Evolutionary conservation across 1,284 basidiomycete species (phyloP), one percentile per base, ranked within the genome.

Genomic region (Fomes fomentarius): DNA sequence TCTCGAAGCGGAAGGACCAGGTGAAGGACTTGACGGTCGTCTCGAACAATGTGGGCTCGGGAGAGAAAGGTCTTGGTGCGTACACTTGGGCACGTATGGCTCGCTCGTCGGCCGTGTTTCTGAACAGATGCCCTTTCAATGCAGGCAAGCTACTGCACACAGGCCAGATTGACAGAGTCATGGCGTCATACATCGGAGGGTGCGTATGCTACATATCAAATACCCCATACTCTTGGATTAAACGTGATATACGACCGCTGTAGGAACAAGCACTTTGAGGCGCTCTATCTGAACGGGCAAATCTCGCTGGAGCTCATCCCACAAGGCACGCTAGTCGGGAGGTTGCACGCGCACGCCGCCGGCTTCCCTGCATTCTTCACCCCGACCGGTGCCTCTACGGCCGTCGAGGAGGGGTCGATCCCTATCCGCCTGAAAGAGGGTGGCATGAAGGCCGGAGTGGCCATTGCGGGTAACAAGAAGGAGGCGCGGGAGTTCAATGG

Each of bases 301-400:
- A 88, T 96, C 58, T 84, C 89, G 0, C 74, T 97, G 37, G 94
- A 97, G 69, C 85, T 97, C 30, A 91, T 90, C 41, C 94, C 94
- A 2, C 94, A 97, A 74, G 94, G 86, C 7, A 96, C 94, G 11
- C 85, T 99, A 26, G 90, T 91, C 17, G 96, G 97, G 69, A 87
- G 95, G 58, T 81, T 97, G 57, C 86, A 96, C 30, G 91, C 96
- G 4, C 94, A 94, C 54, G 96, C 92, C 3, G 93, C 94, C 21
- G 96, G 96, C 52, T 96, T 97, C 63, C 96, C 96, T 6, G 96
- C 93, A 10, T 96, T 99, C 78, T 99, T 83, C 75, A 98, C 95
- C 4, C 93, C 95, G 4, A 97, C 95, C 2, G 96, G 96, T 40
- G 91, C 91, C n/a, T 84, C 82, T 15, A 95, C 93, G n/a, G 88